phyloP scores from a whole-genome alignment of 2,329 filamentous ascomycete genomes.

The Mycocentrospora acerina region DNA sequence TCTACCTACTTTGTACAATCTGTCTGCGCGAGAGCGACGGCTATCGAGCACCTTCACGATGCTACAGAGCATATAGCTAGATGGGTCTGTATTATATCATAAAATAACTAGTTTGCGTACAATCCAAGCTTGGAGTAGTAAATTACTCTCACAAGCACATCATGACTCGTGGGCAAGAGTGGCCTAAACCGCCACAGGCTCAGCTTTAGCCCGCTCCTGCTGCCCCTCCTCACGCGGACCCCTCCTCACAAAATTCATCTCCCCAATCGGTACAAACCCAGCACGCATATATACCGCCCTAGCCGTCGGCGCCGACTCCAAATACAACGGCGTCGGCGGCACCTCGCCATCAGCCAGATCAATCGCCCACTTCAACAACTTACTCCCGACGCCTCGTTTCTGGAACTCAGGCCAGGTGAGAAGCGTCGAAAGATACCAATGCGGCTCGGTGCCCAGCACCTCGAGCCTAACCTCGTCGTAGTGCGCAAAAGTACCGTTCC shows the following conservation, averaged over 20 bases:
- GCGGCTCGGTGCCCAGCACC: slow-evolving; percentile 20
- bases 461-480: slow-evolving; percentile 20
- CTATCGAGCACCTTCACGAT: too few relatives aligned
- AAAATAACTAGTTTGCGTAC: too few relatives aligned
- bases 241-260: slow-evolving; percentile 21
- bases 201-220: too few relatives aligned
- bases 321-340: slow-evolving; percentile 29
- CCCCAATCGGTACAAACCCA: slow-evolving; percentile 28
- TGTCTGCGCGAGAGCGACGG: too few relatives aligned
- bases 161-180: too few relatives aligned
- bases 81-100: too few relatives aligned
- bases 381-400: slow-evolving; percentile 29
- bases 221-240: too few relatives aligned
- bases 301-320: slow-evolving; percentile 28
- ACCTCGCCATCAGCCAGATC: slow-evolving; percentile 28
- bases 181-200: too few relatives aligned
- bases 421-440: slow-evolving; percentile 38
- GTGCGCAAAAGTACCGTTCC: slow-evolving; percentile 18
- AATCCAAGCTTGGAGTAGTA: too few relatives aligned
- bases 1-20: too few relatives aligned
- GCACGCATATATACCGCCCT: slow-evolving; percentile 31
- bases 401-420: slow-evolving; percentile 33
- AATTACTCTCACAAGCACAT: too few relatives aligned
- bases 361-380: slow-evolving; percentile 33
- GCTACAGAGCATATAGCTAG: too few relatives aligned